Base-by-base conservation (phyloP, 129 eudicot genomes). In the Escallonia herrerae region DNA sequence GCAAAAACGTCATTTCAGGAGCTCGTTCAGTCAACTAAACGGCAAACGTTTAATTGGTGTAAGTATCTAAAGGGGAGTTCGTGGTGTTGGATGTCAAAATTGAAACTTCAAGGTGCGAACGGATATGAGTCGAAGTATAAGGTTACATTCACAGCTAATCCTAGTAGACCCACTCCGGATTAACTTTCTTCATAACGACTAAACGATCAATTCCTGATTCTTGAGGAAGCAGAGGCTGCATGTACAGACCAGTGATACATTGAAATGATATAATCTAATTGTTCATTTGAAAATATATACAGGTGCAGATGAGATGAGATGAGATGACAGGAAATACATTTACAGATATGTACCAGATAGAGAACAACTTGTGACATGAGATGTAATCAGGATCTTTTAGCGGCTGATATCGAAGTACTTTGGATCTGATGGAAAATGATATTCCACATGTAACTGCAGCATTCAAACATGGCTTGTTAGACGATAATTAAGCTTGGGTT, bases 341-440 rank as follows among this genome's bases (percentile, higher is more conserved):
- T n/a, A n/a, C n/a, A n/a, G n/a, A n/a, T 57, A 57, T 68, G 56
- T 58, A 68, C 72, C 45, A 70, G 9, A 8, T 49, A 49, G 47
- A 61, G 62, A 61, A 49, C 74, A 38, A 8, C 54, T 54, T 54
- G 39, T 14, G 54, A 62, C 5, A 45, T 39, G 41, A 56, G 67
- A 43, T 56, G 64, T 60, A 52, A 68, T 41, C 63, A 39, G 65
- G 53, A 41, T 66, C 77, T 74, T 68, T 76, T 66, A 91, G 76
- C 77, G 63, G 70, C 87, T 77, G 83, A 93, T 85, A 75, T 88
- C 87, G 67, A 93, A 93, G 84, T 93, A 93, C 76, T 83, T 93
- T 12, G 98, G 98, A 73, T 93, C 82, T 39, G 86, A 80, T 43
- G 98, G 98, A 71, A 76, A 86, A 78, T 93, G 96, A 64, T 84